Evolutionary conservation across 306 rosid genomes (phyloP), one percentile per base, ranked within the genome.

Genomic region (Elaeagnus macrophylla): DNA sequence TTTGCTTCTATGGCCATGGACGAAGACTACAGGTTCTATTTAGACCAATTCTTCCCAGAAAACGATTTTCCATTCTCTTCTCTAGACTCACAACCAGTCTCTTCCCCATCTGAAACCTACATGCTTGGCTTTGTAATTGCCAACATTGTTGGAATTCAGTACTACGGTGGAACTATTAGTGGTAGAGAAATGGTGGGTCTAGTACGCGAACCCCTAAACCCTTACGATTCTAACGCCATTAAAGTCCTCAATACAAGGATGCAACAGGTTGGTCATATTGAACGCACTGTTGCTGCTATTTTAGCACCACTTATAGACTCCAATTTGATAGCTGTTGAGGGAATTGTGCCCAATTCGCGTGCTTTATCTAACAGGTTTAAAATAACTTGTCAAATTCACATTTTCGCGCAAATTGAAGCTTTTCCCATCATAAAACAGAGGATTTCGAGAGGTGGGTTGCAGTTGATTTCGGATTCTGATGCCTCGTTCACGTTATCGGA

Each of bases 141-240:
- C 64, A 60, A 75, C 77, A 77, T 88, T 25, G 96, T 84, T 6
- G 96, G 94, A 6, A 3, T 68, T 9, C 66, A 66, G 6, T 20
- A 79, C 87, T 73, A 79, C 65, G 19, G 78, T 15, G 88, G 79
- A 70, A 69, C 54, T 8, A 60, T 88, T 62, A 76, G 51, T 56
- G 89, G 89, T 60, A 83, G 88, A 6, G 83, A 78, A 48, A 69
- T 84, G 77, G 87, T 84, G 53, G 88, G 82, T 48, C 72, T 88
- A 0, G 61, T 77, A 13, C 86, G 96, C 1, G 95, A 88, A n/a
- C 86, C 95, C 9, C 72, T 69, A 39, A 84, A 88, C 45, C 67
- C 72, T 0, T 39, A 71, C 73, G 95, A 84, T 38, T 4, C 79
- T 0, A 74, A 84, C 80, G 91, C 96, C 68, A 84, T 88, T 65